Base-by-base conservation (phyloP, 345 rosid genomes). In the Erucastrum elatum region DNA sequence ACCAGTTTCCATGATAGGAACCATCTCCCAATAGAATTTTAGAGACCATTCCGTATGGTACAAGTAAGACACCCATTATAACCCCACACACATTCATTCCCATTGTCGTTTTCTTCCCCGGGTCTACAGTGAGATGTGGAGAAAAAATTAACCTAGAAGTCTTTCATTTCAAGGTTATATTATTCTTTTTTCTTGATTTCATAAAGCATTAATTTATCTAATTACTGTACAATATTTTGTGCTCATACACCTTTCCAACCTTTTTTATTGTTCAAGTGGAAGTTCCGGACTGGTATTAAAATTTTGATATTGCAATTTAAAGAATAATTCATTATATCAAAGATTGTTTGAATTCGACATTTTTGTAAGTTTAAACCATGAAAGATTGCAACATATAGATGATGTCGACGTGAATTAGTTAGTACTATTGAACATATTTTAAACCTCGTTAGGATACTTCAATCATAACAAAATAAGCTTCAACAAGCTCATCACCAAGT, bases 1-100 rank as follows among this genome's bases (percentile, higher is more conserved):
- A 78, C 81, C 68, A 72, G 77, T 65, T 72, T 72, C 76, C 76
- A 77, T 77, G 76, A 72, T 72, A 72, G 77, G 34, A 66, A 78
- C 71, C 66, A 77, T 56, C 81, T 64, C 65, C 81, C 81, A 77
- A 77, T 71, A 64, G 27, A 46, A 71, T 64, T 77, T 11, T 17
- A 77, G 71, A 77, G 71, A 77, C 76, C 81, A 71, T 2, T 64
- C 34, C 27, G n/a, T 17, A 8, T 77, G 71, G 81, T 77, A 71
- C 81, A 53, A 71, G 77, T 72, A 72, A 72, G 68, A 72, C 55
- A 78, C 72, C 81, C 77, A 78, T 66, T 78, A 44, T 44, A 72
- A 66, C 53, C 72, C 67, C 35, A 29, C 39, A 30, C 53, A 30
- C 61, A 30, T 61, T 77, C 70, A 35, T 34, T 70, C 53, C 34